Evolutionary conservation across 495 filamentous ascomycete genomes (phyloP).

Genomic region (Aspergillus taichungensis): DNA sequence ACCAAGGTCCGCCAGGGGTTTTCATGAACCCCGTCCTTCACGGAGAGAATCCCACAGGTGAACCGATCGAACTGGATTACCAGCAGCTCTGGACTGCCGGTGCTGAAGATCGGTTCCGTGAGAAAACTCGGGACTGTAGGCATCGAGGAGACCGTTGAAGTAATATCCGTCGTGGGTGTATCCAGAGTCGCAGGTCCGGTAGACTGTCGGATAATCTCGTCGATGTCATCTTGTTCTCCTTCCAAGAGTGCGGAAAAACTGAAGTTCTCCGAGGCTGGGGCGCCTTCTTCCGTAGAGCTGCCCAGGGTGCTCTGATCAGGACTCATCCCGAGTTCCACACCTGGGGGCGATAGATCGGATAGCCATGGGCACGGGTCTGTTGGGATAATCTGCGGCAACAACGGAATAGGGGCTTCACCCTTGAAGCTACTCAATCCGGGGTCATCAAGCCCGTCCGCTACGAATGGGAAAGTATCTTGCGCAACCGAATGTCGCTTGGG

Average conservation of each 20-base stretch:
- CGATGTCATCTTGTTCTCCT: conserved; percentile 45
- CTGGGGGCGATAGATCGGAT: conserved; percentile 7
- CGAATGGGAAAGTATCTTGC: conserved; percentile 2
- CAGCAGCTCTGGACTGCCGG: conserved; percentile 54
- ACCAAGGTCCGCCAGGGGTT: conserved; percentile 73
- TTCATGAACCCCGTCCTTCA: conserved; percentile 61
- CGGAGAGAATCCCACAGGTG: conserved; percentile 69
- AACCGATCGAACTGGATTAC: conserved; percentile 58
- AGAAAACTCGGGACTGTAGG: conserved; percentile 3
- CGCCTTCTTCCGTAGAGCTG: background rate
- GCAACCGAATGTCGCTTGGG: background rate
- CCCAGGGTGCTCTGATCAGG: conserved; percentile 3
- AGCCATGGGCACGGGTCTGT: conserved; percentile 12
- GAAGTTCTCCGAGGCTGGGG: conserved; percentile 10
- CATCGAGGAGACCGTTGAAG: too few species aligned
- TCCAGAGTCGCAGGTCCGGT: conserved; percentile 25
- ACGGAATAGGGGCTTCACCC: conserved; percentile 9
- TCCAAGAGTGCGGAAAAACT: conserved; percentile 31
- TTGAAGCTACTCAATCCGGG: conserved; percentile 3
- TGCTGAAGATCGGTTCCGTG: conserved; percentile 35
- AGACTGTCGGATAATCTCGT: conserved; percentile 49
- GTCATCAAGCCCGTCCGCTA: conserved; percentile 7
- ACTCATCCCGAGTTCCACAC: conserved; percentile 2
- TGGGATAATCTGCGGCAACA: conserved; percentile 4
- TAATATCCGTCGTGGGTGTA: conserved; percentile 6